phyloP scores from a whole-genome alignment of 306 rosid genomes.

The Rosa lucieae region DNA sequence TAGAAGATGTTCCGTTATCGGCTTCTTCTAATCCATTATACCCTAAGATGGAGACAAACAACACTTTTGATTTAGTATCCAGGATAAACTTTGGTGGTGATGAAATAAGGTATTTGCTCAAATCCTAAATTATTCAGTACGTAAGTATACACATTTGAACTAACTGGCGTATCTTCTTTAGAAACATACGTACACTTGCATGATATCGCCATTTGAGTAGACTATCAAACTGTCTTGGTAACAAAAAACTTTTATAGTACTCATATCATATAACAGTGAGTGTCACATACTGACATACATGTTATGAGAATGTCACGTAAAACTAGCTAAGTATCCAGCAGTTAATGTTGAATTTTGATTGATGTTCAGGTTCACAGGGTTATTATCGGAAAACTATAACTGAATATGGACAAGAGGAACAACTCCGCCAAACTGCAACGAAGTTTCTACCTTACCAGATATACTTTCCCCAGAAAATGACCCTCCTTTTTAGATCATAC shows the following conservation, averaged over 20 bases:
- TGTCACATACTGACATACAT: not conserved
- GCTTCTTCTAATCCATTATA: not conserved
- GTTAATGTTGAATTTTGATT: not conserved
- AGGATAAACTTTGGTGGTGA: slow-evolving; percentile 12
- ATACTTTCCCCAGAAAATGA: not conserved
- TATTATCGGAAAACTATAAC: not conserved
- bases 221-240: no score
- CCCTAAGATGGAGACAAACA: not conserved
- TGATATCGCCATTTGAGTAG: no score
- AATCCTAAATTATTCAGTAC: not conserved
- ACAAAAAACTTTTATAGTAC: no score
- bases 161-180: no score
- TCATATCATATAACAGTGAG: not conserved
- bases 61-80: not conserved
- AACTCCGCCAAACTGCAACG: not conserved
- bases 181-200: no score
- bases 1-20: slow-evolving; percentile 11
- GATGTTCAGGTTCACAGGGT: not conserved
- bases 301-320: not conserved
- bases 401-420: slow-evolving; percentile 16
- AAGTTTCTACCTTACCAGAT: slow-evolving; percentile 1
- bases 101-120: not conserved
- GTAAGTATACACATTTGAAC: no score
- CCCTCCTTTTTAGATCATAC: not conserved
- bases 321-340: not conserved